A percentile compares a stretch with the other conserved stretches of the same genome.
Evolutionary conservation across 805 yeast species (phyloP).

Genomic region (Saccharomyces paradoxus): DNA sequence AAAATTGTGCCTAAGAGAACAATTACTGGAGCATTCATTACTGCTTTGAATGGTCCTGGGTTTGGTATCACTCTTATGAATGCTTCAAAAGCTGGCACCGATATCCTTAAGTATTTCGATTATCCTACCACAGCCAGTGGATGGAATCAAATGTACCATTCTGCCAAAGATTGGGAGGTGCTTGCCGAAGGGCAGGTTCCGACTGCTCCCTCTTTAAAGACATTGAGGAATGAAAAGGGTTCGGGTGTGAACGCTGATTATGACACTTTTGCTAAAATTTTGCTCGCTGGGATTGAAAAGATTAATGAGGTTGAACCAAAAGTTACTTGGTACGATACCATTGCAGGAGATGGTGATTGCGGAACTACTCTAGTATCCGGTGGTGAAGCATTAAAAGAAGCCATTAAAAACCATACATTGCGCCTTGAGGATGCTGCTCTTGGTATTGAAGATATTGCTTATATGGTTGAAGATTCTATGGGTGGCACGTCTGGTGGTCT

Average conservation of each 20-base stretch:
- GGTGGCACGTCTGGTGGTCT: constrained; percentile 92
- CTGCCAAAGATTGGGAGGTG: constrained; percentile 65
- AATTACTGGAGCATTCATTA: constrained; percentile 64
- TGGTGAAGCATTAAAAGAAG: constrained; percentile 9
- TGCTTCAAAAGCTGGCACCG: constrained; percentile 40
- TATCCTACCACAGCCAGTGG: constrained; percentile 33
- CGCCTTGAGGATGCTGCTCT: constrained; percentile 32
- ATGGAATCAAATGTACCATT: constrained; percentile 57
- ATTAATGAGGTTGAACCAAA: constrained; percentile 35
- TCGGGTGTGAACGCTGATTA: constrained; percentile 23
- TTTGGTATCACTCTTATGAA: constrained; percentile 72
- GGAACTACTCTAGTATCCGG: constrained; percentile 77
- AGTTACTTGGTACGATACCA: constrained; percentile 70
- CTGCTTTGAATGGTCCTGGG: constrained; percentile 83
- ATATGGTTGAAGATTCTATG: constrained; percentile 73
- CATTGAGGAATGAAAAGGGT: constrained; percentile 14
- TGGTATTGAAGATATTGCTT: constrained; percentile 57
- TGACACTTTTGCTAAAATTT: constrained; percentile 11
- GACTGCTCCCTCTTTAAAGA: constrained; percentile 20
- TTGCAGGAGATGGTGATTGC: constrained; percentile 88
- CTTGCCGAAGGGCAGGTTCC: constrained; percentile 15
- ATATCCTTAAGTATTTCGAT: constrained; percentile 23
- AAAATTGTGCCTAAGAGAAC: constrained; percentile 53
- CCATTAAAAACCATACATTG: constrained; percentile 8
- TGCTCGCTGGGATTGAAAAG: constrained; percentile 11